phyloP scores from a whole-genome alignment of 768 basidiomycete species.

The Naematelia aurantialba region DNA sequence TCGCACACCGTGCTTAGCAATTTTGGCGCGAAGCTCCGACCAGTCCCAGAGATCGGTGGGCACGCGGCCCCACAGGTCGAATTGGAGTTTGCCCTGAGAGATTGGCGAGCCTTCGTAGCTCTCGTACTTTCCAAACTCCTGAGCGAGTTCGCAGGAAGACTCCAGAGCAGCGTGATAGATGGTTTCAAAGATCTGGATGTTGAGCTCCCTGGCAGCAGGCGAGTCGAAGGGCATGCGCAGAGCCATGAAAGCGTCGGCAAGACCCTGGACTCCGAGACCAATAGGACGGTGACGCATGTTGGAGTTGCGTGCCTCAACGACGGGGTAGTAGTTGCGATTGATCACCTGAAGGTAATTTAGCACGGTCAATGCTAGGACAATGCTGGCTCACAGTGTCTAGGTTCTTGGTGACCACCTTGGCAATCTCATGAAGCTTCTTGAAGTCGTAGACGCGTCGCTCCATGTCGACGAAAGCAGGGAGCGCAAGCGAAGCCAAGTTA shows the following conservation, averaged over 20 bases:
- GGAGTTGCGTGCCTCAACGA: constrained; percentile 81
- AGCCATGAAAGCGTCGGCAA: constrained; percentile 97
- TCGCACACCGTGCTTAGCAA: constrained; percentile 72
- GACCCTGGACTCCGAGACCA: constrained; percentile 94
- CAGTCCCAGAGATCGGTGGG: constrained; percentile 93
- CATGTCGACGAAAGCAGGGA: constrained; percentile 81
- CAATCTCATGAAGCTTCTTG: constrained; percentile 86
- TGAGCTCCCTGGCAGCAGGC: constrained; percentile 75
- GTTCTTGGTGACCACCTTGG: constrained; percentile 88
- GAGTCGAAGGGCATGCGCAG: constrained; percentile 95
- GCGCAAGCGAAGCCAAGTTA: constrained; percentile 93
- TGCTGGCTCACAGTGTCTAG: constrained; percentile 59
- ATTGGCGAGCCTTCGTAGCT: constrained; percentile 90
- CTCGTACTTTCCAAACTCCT: constrained; percentile 74
- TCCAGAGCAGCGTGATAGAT: constrained; percentile 95
- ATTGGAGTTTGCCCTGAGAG: constrained; percentile 80
- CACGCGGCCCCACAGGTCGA: constrained; percentile 89
- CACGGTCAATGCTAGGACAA: background rate
- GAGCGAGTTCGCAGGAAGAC: constrained; percentile 81
- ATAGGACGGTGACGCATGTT: constrained; percentile 98
- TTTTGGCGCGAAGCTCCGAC: constrained; percentile 77
- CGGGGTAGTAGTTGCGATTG: constrained; percentile 81
- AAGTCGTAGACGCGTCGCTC: constrained; percentile 75
- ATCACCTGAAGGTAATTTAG: constrained; percentile 21
- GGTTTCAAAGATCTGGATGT: constrained; percentile 96